Evolutionary conservation across 192 early-diverging fungal genomes (phyloP).

Genomic region (Coemansia sp.): DNA sequence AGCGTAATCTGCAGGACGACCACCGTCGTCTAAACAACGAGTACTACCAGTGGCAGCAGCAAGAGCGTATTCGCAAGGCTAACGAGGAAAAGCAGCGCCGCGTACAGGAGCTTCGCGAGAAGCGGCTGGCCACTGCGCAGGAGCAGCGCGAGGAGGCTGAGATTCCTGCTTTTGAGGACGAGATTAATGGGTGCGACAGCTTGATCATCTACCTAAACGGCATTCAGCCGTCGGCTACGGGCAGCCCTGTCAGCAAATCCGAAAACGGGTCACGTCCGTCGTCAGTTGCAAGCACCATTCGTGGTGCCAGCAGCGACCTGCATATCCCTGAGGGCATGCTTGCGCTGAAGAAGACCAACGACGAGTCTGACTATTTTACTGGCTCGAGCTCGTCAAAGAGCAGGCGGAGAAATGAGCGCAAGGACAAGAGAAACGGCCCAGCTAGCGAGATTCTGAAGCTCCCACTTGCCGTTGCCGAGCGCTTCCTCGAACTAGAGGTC

Average conservation of each 20-base stretch:
- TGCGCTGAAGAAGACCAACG: conserved; percentile 70
- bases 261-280: conserved; percentile 31
- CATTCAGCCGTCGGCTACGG: conserved; percentile 19
- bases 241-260: conserved; percentile 23
- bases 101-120: conserved; percentile 64
- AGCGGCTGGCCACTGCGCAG: conserved; percentile 66
- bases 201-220: conserved; percentile 71
- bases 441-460: conserved; percentile 62
- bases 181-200: conserved; percentile 80
- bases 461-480: conserved; percentile 73
- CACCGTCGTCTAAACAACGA: conserved; percentile 73
- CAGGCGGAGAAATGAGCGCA: conserved; percentile 65
- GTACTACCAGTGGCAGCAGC: conserved; percentile 67
- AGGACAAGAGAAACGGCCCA: conserved; percentile 50
- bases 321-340: conserved; percentile 76
- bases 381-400: conserved; percentile 54
- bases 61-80: conserved; percentile 62
- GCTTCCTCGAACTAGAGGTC: conserved; percentile 77
- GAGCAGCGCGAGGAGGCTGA: conserved; percentile 83
- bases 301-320: conserved; percentile 57
- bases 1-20: conserved; percentile 66
- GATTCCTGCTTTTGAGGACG: conserved; percentile 80
- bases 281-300: conserved; percentile 48
- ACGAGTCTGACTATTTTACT: conserved; percentile 75
- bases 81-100: conserved; percentile 63